Base-by-base conservation (phyloP, 2,329 filamentous ascomycete genomes). In the Botrytis porri region DNA sequence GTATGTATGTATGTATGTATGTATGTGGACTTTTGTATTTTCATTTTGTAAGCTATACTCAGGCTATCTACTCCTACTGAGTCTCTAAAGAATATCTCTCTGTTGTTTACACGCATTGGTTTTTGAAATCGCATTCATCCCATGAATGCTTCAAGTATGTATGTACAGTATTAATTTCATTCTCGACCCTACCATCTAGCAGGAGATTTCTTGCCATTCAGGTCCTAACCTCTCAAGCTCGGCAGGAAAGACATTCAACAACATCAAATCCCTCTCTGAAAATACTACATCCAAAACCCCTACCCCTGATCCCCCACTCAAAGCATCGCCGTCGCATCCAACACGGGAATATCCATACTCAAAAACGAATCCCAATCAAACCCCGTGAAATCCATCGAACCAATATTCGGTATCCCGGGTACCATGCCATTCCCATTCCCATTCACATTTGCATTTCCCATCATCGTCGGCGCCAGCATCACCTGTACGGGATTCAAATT, bases 361-460 rank as follows among this genome's bases (percentile, higher is more conserved):
- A 71, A 51, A 43, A 71, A 71, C 6, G 61, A 64, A 59, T 71
- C 70, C 70, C 70, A 71, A 59, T 71, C 70, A 22, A 71, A 71
- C 3, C 61, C 61, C 12, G 61, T 41, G 16, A 71, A 66, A 71
- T 71, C 70, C 43, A 54, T 66, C 14, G 61, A 32, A 6, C 37
- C 48, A 16, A 54, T 57, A 35, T 45, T 62, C 29, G 57, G 25
- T 54, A 51, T 60, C 20, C 67, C 67, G 25, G 41, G 16, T 32
- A 43, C 8, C 22, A 70, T 61, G 29, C 39, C n/a, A 37, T 37
- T 45, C 4, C 54, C 39, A 45, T 43, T 69, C 16, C 43, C 64
- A n/a, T 67, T 67, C 22, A 20, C 37, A 25, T 60, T 59, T 18
- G 37, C 37, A n/a, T 43, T 59, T 35, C 51, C 67, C 67, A 70